Percentiles rank a stretch among this genome's conserved stretches.
These are phyloP conservation scores for Aspergillus steynii DNA, from an alignment of 495 filamentous ascomycete genomes.

Conservation along the genomic window DNA sequence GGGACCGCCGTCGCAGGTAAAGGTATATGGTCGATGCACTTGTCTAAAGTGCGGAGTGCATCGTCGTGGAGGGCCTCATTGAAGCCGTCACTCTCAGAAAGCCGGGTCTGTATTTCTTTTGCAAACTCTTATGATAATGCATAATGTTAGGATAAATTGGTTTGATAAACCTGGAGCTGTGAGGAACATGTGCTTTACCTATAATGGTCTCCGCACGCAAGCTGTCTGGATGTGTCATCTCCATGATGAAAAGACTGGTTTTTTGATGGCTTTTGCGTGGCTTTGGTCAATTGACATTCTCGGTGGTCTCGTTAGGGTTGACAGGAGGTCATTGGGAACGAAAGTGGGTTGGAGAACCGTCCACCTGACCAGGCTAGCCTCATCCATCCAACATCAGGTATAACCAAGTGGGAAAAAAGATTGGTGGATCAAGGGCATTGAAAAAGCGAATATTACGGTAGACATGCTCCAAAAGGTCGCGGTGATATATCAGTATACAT, in stretches of 20 bases:
- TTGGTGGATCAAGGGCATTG: neutral
- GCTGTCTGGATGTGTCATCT: neutral
- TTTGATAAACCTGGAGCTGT: neutral
- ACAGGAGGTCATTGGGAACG: neutral
- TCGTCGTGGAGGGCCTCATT: neutral
- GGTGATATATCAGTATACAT: neutral
- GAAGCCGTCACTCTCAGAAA: neutral
- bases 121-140: conserved; percentile 7
- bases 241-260: neutral
- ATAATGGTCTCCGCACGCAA: neutral
- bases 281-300: neutral
- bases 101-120: conserved; percentile 25
- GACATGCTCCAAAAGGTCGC: too few relatives aligned
- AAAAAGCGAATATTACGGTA: neutral
- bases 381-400: conserved; percentile 2
- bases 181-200: neutral
- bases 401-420: neutral
- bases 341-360: neutral
- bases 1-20: conserved; percentile 7
- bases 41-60: conserved; percentile 11
- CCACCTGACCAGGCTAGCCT: conserved; percentile 18
- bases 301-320: neutral
- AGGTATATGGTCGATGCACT: conserved; percentile 12
- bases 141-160: neutral
- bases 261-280: too few relatives aligned